phyloP scores from a whole-genome alignment of 768 basidiomycete genomes.

The Mycena maculata region DNA sequence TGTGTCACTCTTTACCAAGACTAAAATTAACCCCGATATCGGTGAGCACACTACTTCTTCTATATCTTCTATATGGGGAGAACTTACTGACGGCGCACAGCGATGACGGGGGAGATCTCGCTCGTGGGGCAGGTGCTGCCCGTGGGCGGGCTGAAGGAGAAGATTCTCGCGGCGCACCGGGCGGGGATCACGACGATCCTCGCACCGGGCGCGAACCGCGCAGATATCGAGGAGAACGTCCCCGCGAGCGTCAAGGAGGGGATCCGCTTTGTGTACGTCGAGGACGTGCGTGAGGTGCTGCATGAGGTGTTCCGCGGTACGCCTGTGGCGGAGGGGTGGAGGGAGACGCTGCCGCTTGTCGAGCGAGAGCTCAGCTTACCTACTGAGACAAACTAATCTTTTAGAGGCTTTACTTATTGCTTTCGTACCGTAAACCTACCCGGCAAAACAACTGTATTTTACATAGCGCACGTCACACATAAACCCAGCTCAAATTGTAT shows the following conservation, averaged over 20 bases:
- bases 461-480: slow-evolving; percentile 8
- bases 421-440: no score
- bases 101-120: slow-evolving; percentile 99
- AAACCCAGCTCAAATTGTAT: slow-evolving; percentile 31
- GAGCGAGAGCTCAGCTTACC: neutral
- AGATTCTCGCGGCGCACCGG: slow-evolving; percentile 96
- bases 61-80: neutral
- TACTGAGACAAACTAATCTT: slow-evolving; percentile 20
- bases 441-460: slow-evolving; percentile 10
- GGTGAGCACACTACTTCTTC: slow-evolving; percentile 59
- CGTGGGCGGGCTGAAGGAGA: slow-evolving; percentile 96
- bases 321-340: slow-evolving; percentile 71
- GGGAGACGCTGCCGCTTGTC: slow-evolving; percentile 60
- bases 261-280: slow-evolving; percentile 95
- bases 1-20: slow-evolving; percentile 91
- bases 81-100: slow-evolving; percentile 49
- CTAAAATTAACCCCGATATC: slow-evolving; percentile 85
- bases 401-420: neutral
- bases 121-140: slow-evolving; percentile 96
- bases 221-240: slow-evolving; percentile 98
- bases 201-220: slow-evolving; percentile 87
- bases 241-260: slow-evolving; percentile 96
- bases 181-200: slow-evolving; percentile 95
- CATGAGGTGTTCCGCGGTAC: slow-evolving; percentile 84
- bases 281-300: slow-evolving; percentile 91